Percentiles rank a stretch among this genome's conserved stretches.
Conservation (phyloP, 2,329 filamentous ascomycete genomes). For the Emergomyces africanus region DNA sequence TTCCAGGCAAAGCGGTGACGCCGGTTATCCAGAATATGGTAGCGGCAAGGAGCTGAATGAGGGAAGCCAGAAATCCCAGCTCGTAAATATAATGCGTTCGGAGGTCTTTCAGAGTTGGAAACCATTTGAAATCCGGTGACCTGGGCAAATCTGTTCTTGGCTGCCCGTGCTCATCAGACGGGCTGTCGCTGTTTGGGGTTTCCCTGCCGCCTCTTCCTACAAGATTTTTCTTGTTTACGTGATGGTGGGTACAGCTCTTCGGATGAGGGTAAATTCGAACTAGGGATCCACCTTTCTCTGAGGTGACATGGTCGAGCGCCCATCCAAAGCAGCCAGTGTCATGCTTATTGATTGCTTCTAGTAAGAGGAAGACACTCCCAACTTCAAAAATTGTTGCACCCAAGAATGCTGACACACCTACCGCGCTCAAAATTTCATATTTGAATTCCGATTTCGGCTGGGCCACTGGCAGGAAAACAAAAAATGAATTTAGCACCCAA, state of each 20-base stretch:
- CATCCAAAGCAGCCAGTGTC: conserved; percentile 54
- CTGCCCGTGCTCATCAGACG: not conserved
- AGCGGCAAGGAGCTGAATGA: conserved; percentile 44
- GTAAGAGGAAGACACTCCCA: conserved; percentile 49
- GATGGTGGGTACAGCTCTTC: conserved; percentile 28
- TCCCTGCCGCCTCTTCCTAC: conserved; percentile 19
- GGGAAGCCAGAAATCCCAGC: conserved; percentile 49
- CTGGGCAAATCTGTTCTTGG: not conserved
- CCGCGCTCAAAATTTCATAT: conserved; percentile 41
- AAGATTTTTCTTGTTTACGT: conserved; percentile 26
- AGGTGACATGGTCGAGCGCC: conserved; percentile 45
- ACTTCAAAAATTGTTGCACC: conserved; percentile 55
- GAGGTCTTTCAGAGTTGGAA: conserved; percentile 44
- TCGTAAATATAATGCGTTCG: conserved; percentile 48
- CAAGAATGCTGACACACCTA: conserved; percentile 52
- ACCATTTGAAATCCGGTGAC: conserved; percentile 33
- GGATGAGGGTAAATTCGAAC: not conserved
- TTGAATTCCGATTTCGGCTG: conserved; percentile 41
- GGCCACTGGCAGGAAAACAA: conserved; percentile 48
- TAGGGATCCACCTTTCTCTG: conserved; percentile 15
- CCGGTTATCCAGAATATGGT: conserved; percentile 54
- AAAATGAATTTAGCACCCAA: conserved; percentile 51
- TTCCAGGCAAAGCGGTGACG: conserved; percentile 46
- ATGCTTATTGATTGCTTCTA: conserved; percentile 59
- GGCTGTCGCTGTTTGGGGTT: not conserved